These are phyloP conservation scores for Mrakiaceae sp. DNA, from an alignment of 1,284 basidiomycete species.

Conservation along the genomic window DNA sequence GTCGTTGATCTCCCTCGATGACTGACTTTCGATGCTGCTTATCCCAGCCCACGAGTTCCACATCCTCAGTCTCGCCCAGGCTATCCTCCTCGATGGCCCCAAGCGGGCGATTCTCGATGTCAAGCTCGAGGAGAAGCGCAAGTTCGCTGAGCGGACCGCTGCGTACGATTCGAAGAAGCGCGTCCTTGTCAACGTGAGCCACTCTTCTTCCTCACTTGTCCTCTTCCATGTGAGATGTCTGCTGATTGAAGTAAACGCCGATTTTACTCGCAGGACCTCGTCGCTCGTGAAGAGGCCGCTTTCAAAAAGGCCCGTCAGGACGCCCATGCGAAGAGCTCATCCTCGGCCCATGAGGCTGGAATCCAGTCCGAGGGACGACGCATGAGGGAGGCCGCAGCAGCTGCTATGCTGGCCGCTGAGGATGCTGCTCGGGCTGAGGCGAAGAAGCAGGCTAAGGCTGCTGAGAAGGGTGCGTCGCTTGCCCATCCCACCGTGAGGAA, in stretches of 20 bases:
- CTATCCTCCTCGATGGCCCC: slow-evolving; percentile 69
- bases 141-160: slow-evolving; percentile 58
- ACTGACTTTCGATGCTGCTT: background rate
- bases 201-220: slow-evolving; percentile 15
- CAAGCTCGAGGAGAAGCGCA: slow-evolving; percentile 58
- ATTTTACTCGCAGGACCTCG: slow-evolving; percentile 48
- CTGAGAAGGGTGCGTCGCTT: background rate
- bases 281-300: slow-evolving; percentile 58
- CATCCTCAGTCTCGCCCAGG: slow-evolving; percentile 71
- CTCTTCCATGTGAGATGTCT: background rate
- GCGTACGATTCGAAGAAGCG: slow-evolving; percentile 68
- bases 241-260: background rate
- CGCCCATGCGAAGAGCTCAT: slow-evolving; percentile 47
- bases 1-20: no score
- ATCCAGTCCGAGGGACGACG: slow-evolving; percentile 67
- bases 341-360: slow-evolving; percentile 51
- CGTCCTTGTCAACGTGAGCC: slow-evolving; percentile 47
- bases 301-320: slow-evolving; percentile 61
- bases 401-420: slow-evolving; percentile 20
- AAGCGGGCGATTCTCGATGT: slow-evolving; percentile 73
- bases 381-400: slow-evolving; percentile 49
- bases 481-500: background rate
- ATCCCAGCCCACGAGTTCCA: slow-evolving; percentile 65
- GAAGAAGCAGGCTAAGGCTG: slow-evolving; percentile 11
- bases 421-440: slow-evolving; percentile 12